These are phyloP conservation scores for Colletotrichum caudatum DNA, from an alignment of 2,329 filamentous ascomycete species.

Conservation along the genomic window DNA sequence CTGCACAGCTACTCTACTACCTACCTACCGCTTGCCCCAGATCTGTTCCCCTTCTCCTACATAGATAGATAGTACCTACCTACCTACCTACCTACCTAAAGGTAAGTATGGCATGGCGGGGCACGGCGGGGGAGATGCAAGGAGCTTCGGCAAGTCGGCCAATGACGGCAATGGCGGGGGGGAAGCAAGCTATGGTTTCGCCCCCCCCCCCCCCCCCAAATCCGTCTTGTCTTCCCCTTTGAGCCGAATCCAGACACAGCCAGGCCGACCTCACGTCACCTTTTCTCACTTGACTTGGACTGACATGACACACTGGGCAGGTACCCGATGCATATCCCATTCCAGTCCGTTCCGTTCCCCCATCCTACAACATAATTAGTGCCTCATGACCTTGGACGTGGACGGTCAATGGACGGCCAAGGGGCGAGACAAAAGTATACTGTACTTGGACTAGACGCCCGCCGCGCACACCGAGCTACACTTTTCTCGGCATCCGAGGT, in stretches of 20 bases:
- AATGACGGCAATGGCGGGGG: slow-evolving; percentile 56
- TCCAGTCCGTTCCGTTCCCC: slow-evolving; percentile 27
- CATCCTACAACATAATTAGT: neutral
- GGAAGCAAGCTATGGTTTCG: slow-evolving; percentile 37
- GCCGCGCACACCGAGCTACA: slow-evolving; percentile 8
- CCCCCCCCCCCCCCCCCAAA: slow-evolving; percentile 27
- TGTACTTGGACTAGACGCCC: slow-evolving; percentile 27
- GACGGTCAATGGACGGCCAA: slow-evolving; percentile 19
- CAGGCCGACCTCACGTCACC: slow-evolving; percentile 24
- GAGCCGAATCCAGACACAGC: slow-evolving; percentile 50
- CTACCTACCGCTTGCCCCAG: slow-evolving; percentile 7
- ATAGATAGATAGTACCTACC: slow-evolving; percentile 18
- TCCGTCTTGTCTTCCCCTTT: slow-evolving; percentile 49
- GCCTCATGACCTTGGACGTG: slow-evolving; percentile 3
- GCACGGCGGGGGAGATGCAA: slow-evolving; percentile 40
- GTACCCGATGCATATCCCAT: neutral
- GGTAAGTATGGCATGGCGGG: slow-evolving; percentile 27
- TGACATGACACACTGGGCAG: slow-evolving; percentile 3
- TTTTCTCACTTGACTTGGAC: slow-evolving; percentile 10
- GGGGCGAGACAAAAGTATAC: slow-evolving; percentile 18
- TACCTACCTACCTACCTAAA: slow-evolving; percentile 13
- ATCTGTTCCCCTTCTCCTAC: neutral
- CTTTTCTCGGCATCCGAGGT: slow-evolving; percentile 37
- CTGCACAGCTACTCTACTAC: neutral
- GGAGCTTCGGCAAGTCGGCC: slow-evolving; percentile 59